These are phyloP conservation scores for Triangularia verruculosa DNA, from an alignment of 2,329 filamentous ascomycete species.

Conservation along the genomic window DNA sequence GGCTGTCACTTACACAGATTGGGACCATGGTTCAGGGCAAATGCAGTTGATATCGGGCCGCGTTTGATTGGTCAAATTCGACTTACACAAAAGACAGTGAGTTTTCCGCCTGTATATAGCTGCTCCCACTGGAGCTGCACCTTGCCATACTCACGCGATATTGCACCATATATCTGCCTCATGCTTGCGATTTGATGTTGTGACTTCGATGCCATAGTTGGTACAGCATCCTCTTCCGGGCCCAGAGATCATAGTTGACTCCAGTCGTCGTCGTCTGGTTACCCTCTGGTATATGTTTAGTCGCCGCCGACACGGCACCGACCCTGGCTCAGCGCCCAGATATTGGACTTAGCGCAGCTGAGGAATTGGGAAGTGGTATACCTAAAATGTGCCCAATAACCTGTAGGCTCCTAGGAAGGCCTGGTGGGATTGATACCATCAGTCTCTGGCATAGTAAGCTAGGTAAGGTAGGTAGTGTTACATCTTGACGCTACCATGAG, in stretches of 20 bases:
- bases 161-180: slow-evolving; percentile 17
- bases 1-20: not conserved
- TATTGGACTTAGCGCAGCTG: not conserved
- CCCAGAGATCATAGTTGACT: not conserved
- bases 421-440: not conserved
- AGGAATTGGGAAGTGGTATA: not conserved
- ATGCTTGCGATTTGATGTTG: not conserved
- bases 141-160: slow-evolving; percentile 23
- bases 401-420: not conserved
- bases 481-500: no score
- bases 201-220: slow-evolving; percentile 6
- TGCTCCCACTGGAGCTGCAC: not conserved
- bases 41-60: not conserved
- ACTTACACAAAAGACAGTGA: not conserved
- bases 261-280: not conserved
- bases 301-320: slow-evolving; percentile 2
- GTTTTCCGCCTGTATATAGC: slow-evolving; percentile 6
- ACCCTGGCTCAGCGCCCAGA: not conserved
- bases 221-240: not conserved
- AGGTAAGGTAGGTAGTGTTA: no score
- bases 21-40: not conserved
- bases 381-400: no score
- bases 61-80: not conserved
- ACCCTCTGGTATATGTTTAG: not conserved
- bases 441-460: no score